Evolutionary conservation across 768 basidiomycete genomes (phyloP).

Genomic region (Mycena amicta): DNA sequence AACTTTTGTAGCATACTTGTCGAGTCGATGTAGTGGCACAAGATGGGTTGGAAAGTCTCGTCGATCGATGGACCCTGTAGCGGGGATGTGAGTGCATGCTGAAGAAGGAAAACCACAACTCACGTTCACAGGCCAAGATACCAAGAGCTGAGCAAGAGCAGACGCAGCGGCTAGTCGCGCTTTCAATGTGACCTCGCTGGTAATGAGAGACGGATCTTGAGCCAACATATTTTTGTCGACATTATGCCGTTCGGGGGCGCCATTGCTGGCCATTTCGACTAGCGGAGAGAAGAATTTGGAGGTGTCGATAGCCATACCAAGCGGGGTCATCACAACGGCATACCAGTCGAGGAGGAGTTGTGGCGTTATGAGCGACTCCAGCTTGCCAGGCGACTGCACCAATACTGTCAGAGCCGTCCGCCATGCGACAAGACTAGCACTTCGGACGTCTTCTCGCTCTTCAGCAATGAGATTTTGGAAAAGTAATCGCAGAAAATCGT

Average conservation of each 20-base stretch:
- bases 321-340: slow-evolving; percentile 83
- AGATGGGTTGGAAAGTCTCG: slow-evolving; percentile 71
- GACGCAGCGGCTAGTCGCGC: slow-evolving; percentile 79
- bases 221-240: slow-evolving; percentile 95
- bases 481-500: slow-evolving; percentile 77
- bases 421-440: slow-evolving; percentile 76
- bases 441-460: slow-evolving; percentile 83
- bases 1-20: slow-evolving; percentile 91
- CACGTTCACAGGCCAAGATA: slow-evolving; percentile 68
- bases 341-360: slow-evolving; percentile 82
- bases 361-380: slow-evolving; percentile 57
- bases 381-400: slow-evolving; percentile 44
- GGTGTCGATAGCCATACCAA: slow-evolving; percentile 76
- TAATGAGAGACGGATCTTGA: slow-evolving; percentile 85
- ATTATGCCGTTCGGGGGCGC: slow-evolving; percentile 74
- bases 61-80: slow-evolving; percentile 47
- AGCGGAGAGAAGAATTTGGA: slow-evolving; percentile 68
- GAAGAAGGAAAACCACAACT: slow-evolving; percentile 21
- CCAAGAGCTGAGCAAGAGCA: slow-evolving; percentile 72
- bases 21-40: slow-evolving; percentile 81
- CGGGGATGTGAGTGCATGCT: too few relatives aligned
- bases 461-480: slow-evolving; percentile 95
- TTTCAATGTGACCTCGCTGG: slow-evolving; percentile 73
- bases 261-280: slow-evolving; percentile 40
- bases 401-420: slow-evolving; percentile 63